Conservation (phyloP, 1,284 basidiomycete genomes). For the Anthracocystis walkeri region DNA sequence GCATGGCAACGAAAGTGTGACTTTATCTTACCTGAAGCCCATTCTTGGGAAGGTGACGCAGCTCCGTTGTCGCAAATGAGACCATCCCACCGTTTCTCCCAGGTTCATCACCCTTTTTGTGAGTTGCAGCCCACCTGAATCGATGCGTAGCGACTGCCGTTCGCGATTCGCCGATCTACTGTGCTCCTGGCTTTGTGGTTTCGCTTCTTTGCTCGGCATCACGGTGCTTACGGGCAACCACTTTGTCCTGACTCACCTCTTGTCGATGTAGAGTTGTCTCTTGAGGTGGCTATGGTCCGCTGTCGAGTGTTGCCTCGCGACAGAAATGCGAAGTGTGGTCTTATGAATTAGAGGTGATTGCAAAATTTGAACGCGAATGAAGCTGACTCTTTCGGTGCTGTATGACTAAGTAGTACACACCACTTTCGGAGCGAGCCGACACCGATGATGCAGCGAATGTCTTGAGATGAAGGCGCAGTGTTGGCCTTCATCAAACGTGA, state of each 20-base stretch:
- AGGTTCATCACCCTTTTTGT: neutral
- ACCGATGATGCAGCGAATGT: neutral
- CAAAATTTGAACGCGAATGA: neutral
- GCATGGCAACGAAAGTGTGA: neutral
- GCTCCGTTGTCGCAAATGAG: neutral
- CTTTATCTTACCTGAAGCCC: neutral
- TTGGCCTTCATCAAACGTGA: neutral
- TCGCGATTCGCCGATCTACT: neutral
- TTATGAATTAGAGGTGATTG: neutral
- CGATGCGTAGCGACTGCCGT: conserved; percentile 2
- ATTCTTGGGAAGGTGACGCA: too few species aligned
- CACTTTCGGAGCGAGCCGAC: neutral
- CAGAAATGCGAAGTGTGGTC: neutral
- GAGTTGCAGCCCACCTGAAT: neutral
- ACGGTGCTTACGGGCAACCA: too few species aligned
- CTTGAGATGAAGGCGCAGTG: neutral
- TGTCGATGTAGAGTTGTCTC: neutral
- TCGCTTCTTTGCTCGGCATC: too few species aligned
- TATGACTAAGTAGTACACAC: neutral
- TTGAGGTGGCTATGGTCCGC: neutral
- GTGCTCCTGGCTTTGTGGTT: too few species aligned
- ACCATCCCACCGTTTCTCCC: neutral
- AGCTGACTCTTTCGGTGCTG: neutral
- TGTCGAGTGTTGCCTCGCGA: neutral
- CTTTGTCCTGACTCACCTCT: too few species aligned